Percentiles rank a stretch among this genome's conserved stretches.
These are phyloP conservation scores for Saccharomyces hybrid DNA, from an alignment of 1,139 yeast genomes.

Conservation along the genomic window DNA sequence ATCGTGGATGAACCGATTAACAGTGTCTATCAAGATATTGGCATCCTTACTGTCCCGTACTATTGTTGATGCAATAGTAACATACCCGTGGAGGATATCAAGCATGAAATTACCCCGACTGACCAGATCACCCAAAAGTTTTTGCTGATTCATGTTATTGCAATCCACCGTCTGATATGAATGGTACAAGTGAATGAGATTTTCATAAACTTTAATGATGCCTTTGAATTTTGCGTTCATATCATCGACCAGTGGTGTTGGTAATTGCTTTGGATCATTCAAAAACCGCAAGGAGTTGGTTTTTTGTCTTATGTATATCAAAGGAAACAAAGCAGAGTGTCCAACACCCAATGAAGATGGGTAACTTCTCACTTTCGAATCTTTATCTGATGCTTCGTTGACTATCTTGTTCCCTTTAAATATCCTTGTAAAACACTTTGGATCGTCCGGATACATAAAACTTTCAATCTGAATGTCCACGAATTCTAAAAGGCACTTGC, in stretches of 20 bases:
- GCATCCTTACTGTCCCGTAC: not conserved
- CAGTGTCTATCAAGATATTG: not conserved
- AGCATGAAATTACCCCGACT: not conserved
- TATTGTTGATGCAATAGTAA: not conserved
- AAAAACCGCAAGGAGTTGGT: not conserved
- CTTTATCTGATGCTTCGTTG: not conserved
- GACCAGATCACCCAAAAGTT: not conserved
- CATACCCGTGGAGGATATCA: not conserved
- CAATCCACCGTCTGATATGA: not conserved
- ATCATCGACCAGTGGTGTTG: not conserved
- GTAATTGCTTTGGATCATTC: not conserved
- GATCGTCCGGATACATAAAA: conserved; percentile 22
- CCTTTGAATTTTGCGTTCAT: not conserved
- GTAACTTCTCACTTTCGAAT: not conserved
- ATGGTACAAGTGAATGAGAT: not conserved
- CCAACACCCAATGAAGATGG: not conserved
- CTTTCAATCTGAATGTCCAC: conserved; percentile 20
- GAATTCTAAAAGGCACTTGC: conserved; percentile 17
- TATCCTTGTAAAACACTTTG: not conserved
- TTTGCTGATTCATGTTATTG: not conserved
- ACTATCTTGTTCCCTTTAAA: not conserved
- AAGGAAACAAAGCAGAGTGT: not conserved
- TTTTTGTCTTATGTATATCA: not conserved
- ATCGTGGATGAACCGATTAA: not conserved
- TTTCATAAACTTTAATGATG: not conserved